Percentiles rank a stretch among this genome's conserved stretches.
These are phyloP conservation scores for Calonectria pseudoturangicola DNA, from an alignment of 2,329 filamentous ascomycete species.

Conservation along the genomic window DNA sequence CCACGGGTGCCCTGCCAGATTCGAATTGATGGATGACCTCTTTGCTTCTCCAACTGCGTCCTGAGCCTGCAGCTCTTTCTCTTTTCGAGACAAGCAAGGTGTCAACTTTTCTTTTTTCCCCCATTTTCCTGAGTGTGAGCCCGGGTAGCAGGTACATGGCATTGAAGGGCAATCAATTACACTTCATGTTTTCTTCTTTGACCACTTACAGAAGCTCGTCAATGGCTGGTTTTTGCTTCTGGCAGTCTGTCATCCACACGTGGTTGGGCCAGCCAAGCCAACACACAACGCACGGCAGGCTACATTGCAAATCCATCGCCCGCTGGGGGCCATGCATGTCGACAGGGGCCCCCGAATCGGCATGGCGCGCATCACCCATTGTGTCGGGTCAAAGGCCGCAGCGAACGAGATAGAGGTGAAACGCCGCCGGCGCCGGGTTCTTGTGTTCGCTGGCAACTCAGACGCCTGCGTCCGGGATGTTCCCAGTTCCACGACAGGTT, in stretches of 20 bases:
- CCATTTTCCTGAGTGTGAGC: not conserved
- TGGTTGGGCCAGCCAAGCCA: slow-evolving; percentile 43
- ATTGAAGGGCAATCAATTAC: slow-evolving; percentile 10
- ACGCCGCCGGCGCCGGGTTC: slow-evolving; percentile 39
- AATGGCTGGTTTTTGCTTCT: slow-evolving; percentile 7
- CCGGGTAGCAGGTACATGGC: not conserved
- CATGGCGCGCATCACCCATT: slow-evolving; percentile 56
- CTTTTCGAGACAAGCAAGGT: slow-evolving; percentile 24
- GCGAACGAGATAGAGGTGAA: slow-evolving; percentile 47
- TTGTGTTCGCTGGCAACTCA: slow-evolving; percentile 34
- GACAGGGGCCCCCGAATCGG: slow-evolving; percentile 51
- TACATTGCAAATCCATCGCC: slow-evolving; percentile 41
- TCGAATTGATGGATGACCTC: slow-evolving; percentile 15
- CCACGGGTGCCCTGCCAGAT: not conserved
- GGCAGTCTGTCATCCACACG: slow-evolving; percentile 50
- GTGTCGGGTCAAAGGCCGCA: slow-evolving; percentile 53
- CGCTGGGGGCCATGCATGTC: slow-evolving; percentile 39
- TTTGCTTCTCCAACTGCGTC: slow-evolving; percentile 32
- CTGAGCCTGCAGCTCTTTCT: slow-evolving; percentile 7
- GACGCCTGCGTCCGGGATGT: slow-evolving; percentile 26
- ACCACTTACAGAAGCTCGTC: not conserved
- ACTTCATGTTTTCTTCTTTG: slow-evolving; percentile 5
- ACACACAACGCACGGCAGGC: slow-evolving; percentile 41
- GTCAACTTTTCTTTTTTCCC: not conserved
- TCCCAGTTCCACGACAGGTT: slow-evolving; percentile 17